phyloP scores from a whole-genome alignment of 202 grass and related monocot species.

The Setaria viridis region DNA sequence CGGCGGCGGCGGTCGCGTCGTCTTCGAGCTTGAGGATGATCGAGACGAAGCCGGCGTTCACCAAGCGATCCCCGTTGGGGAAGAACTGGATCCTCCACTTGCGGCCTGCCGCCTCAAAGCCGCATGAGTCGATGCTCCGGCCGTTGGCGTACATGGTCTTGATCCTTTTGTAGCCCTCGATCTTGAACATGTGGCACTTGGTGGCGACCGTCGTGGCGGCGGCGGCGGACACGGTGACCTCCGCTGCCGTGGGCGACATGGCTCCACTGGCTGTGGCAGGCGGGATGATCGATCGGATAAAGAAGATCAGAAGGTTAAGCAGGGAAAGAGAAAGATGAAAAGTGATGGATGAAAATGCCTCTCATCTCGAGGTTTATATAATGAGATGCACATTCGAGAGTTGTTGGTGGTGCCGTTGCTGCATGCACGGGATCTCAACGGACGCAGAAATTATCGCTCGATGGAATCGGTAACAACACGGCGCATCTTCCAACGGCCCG shows the following conservation, averaged over 20 bases:
- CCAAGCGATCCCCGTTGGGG: neutral
- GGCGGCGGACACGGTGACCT: slow-evolving; percentile 16
- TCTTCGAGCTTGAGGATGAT: slow-evolving; percentile 25
- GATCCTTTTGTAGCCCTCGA: slow-evolving; percentile 25
- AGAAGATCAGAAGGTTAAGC: neutral
- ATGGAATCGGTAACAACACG: too few relatives aligned
- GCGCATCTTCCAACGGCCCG: too few relatives aligned
- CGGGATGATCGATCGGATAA: neutral
- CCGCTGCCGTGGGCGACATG: neutral
- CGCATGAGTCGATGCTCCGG: neutral
- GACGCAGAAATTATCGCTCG: too few relatives aligned
- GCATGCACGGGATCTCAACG: neutral
- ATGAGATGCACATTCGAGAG: neutral
- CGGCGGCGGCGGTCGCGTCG: neutral
- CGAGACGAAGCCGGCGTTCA: slow-evolving; percentile 25
- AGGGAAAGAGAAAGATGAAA: too few relatives aligned
- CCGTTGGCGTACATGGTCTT: slow-evolving; percentile 25
- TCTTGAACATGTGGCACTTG: slow-evolving; percentile 35
- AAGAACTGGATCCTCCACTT: slow-evolving; percentile 20
- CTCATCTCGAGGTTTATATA: neutral
- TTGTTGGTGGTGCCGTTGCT: neutral
- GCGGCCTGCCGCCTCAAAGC: slow-evolving; percentile 20
- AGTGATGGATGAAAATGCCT: neutral
- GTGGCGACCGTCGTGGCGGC: slow-evolving; percentile 8
- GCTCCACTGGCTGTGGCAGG: too few relatives aligned